Evolutionary conservation across 2,329 filamentous ascomycete species (phyloP), one percentile per base, ranked within the genome.

Genomic region (Phyllosticta citriasiana): DNA sequence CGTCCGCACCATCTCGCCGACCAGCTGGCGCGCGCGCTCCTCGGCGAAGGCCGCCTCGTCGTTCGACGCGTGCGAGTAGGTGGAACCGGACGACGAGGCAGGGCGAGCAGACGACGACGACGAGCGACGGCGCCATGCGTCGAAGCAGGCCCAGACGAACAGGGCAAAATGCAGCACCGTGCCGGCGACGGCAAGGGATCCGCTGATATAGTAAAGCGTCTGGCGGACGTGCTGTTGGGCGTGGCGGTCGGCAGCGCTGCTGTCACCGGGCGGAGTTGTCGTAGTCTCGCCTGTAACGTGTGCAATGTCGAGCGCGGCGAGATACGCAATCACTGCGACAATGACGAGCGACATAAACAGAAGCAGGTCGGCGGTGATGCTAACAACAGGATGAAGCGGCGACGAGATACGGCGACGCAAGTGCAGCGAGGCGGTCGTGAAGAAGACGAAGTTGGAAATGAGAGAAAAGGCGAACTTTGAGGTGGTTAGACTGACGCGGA

Each of bases 81-180:
- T 47, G 14, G 40, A 47, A 4, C 14, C 16, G 40, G 40, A 47
- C 4, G 40, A n/a, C 4, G 14, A n/a, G 40, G 40, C 14, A n/a
- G 40, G 16, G 40, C 14, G 6, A 7, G 40, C 40, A 47, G 40
- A 47, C 6, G 40, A 47, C 4, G 40, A n/a, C 4, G 14, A n/a
- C 4, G 14, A n/a, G 40, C 40, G 40, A 7, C 69, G 57, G 4
- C 59, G 61, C 53, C 70, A 63, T 16, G 70, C 72, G 55, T 75
- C 73, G 7, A 74, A 68, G 35, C 73, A 75, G 0, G 73, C 73
- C 71, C 72, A 74, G 10, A 74, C 64, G 62, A 75, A 75, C 3
- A 74, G 66, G 1, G 63, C 64, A 56, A 75, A 68, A 57, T 75
- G 73, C 50, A 73, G 54, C 1, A 73, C 71, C 56, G 70, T 71